Percentiles rank a stretch among this genome's conserved stretches.
Conservation (phyloP, 495 filamentous ascomycete species). For the Staphylotrichum tortipilum region DNA sequence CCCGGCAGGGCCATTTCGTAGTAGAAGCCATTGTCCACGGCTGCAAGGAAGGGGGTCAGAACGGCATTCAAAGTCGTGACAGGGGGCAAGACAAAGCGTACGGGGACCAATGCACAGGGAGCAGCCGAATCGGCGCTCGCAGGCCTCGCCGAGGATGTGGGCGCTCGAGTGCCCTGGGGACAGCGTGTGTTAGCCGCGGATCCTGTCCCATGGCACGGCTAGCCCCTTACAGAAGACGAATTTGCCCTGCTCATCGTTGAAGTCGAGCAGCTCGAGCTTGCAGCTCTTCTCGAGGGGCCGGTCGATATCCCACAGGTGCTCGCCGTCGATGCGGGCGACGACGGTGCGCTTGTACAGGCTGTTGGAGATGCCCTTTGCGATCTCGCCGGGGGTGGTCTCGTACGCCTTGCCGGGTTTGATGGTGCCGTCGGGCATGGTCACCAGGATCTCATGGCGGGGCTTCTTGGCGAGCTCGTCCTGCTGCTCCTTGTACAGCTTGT, state of each 20-base stretch:
- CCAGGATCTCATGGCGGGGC: conserved; percentile 56
- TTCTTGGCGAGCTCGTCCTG: conserved; percentile 61
- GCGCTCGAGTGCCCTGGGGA: conserved; percentile 81
- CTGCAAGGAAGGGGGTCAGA: background rate
- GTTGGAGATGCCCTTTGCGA: conserved; percentile 61
- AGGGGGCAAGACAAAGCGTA: conserved; percentile 18
- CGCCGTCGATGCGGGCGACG: conserved; percentile 68
- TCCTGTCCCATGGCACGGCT: background rate
- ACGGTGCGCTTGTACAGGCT: conserved; percentile 65
- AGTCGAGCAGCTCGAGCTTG: conserved; percentile 70
- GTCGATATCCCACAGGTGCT: conserved; percentile 80
- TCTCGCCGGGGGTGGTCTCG: conserved; percentile 61
- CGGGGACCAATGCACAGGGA: conserved; percentile 89
- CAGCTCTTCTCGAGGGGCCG: conserved; percentile 77
- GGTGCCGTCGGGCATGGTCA: conserved; percentile 56
- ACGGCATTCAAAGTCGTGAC: background rate
- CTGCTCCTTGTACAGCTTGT: conserved; percentile 73
- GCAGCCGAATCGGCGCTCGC: conserved; percentile 81
- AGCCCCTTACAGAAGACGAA: conserved; percentile 24
- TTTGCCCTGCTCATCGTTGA: conserved; percentile 74
- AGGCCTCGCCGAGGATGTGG: conserved; percentile 88
- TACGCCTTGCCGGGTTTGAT: conserved; percentile 56
- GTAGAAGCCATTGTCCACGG: conserved; percentile 82
- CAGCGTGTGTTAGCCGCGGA: conserved; percentile 21
- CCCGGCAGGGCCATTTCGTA: conserved; percentile 90